Evolutionary conservation across 768 basidiomycete species (phyloP).

Genomic region (Boletus edulis): DNA sequence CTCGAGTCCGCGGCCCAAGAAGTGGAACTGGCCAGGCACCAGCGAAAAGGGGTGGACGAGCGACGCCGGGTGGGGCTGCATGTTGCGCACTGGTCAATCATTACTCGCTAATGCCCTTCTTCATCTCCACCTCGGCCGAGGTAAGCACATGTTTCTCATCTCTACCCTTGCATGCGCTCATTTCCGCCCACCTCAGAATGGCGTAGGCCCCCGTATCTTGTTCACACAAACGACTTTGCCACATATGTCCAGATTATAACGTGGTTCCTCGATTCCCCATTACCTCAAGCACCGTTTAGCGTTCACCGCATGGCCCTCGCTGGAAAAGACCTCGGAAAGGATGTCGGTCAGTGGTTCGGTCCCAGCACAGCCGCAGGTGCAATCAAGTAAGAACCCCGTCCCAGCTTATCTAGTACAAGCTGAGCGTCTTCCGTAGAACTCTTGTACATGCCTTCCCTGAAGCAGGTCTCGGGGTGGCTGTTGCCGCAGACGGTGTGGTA

Average conservation of each 20-base stretch:
- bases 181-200: slow-evolving; percentile 55
- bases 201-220: slow-evolving; percentile 67
- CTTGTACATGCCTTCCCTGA: slow-evolving; percentile 79
- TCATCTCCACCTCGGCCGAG: slow-evolving; percentile 71
- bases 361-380: slow-evolving; percentile 97
- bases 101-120: slow-evolving; percentile 79
- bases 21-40: slow-evolving; percentile 62
- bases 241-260: slow-evolving; percentile 89
- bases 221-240: slow-evolving; percentile 66
- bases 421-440: slow-evolving; percentile 43
- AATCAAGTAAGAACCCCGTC: slow-evolving; percentile 60
- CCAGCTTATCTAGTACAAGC: not conserved
- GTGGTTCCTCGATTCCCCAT: slow-evolving; percentile 94
- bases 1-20: slow-evolving; percentile 44
- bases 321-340: slow-evolving; percentile 92
- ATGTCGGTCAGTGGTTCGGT: slow-evolving; percentile 97
- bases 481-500: slow-evolving; percentile 79
- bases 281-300: slow-evolving; percentile 83
- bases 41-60: slow-evolving; percentile 81
- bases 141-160: slow-evolving; percentile 35
- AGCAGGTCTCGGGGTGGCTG: slow-evolving; percentile 74
- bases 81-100: slow-evolving; percentile 86
- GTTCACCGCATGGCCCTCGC: slow-evolving; percentile 96
- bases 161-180: slow-evolving; percentile 6
- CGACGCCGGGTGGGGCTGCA: slow-evolving; percentile 91